These are phyloP conservation scores for Russula sp. DNA, from an alignment of 768 basidiomycete species.

Conservation along the genomic window DNA sequence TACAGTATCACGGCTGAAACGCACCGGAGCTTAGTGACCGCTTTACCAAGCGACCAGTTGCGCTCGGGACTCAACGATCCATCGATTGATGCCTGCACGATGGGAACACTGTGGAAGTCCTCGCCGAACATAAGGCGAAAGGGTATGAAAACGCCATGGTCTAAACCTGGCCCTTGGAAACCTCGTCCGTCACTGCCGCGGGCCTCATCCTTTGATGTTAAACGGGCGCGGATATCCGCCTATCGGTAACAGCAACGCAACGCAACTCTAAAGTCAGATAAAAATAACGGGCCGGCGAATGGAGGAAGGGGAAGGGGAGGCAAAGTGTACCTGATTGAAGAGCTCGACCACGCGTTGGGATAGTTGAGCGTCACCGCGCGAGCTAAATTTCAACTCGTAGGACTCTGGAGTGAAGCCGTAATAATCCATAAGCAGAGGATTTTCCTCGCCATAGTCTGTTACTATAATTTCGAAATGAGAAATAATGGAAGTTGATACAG, in stretches of 20 bases:
- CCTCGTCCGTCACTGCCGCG: conserved; percentile 68
- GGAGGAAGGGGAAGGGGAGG: background rate
- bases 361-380: conserved; percentile 56
- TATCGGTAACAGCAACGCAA: conserved; percentile 30
- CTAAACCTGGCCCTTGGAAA: conserved; percentile 60
- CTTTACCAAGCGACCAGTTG: conserved; percentile 65
- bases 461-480: conserved; percentile 41
- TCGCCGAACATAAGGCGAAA: conserved; percentile 78
- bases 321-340: conserved; percentile 53
- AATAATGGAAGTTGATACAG: background rate
- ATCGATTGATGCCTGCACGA: conserved; percentile 71
- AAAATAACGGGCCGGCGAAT: background rate
- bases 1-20: conserved; percentile 18
- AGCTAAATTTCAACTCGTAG: conserved; percentile 66
- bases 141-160: conserved; percentile 80
- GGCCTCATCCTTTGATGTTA: conserved; percentile 47
- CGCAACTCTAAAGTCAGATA: conserved; percentile 3
- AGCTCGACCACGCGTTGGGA: conserved; percentile 59
- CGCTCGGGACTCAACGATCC: conserved; percentile 53
- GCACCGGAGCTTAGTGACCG: conserved; percentile 56
- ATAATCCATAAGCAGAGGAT: conserved; percentile 74
- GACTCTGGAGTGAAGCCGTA: conserved; percentile 60
- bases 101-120: conserved; percentile 56
- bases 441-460: conserved; percentile 73
- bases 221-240: conserved; percentile 55